Conservation (phyloP, 1,284 basidiomycete species). For the Ganoderma multipileum region DNA sequence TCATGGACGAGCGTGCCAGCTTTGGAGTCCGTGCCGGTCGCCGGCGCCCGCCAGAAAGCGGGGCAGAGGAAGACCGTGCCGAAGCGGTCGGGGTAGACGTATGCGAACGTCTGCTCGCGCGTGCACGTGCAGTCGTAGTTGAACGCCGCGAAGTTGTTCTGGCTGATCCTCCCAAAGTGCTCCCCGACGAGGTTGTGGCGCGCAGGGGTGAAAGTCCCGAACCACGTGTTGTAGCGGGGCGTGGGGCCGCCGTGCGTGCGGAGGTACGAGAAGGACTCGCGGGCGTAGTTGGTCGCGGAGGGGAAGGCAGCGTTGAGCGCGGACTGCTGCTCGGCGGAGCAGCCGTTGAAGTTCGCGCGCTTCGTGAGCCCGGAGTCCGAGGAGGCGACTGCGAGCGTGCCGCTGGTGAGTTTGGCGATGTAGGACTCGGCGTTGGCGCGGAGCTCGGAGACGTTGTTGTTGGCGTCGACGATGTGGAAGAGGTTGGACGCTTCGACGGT, state of each 20-base stretch:
- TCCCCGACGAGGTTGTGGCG: not conserved
- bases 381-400: not conserved
- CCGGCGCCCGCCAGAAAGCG: conserved; percentile 54
- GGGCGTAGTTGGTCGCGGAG: not conserved
- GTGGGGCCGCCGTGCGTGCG: no score
- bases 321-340: not conserved
- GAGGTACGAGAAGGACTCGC: not conserved
- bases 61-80: conserved; percentile 53
- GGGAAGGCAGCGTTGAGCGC: not conserved
- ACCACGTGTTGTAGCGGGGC: not conserved
- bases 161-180: not conserved
- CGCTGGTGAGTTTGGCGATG: not conserved
- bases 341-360: not conserved
- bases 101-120: no score
- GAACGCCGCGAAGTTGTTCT: not conserved
- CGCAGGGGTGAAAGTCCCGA: not conserved
- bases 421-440: not conserved
- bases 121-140: not conserved
- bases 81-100: conserved; percentile 50
- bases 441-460: not conserved
- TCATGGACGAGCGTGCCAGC: conserved; percentile 39
- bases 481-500: not conserved
- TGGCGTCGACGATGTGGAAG: not conserved
- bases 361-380: not conserved
- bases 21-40: conserved; percentile 56